Evolutionary conservation across 2,329 filamentous ascomycete species (phyloP), one percentile per base, ranked within the genome.

Genomic region (Rachicladosporium sp.): DNA sequence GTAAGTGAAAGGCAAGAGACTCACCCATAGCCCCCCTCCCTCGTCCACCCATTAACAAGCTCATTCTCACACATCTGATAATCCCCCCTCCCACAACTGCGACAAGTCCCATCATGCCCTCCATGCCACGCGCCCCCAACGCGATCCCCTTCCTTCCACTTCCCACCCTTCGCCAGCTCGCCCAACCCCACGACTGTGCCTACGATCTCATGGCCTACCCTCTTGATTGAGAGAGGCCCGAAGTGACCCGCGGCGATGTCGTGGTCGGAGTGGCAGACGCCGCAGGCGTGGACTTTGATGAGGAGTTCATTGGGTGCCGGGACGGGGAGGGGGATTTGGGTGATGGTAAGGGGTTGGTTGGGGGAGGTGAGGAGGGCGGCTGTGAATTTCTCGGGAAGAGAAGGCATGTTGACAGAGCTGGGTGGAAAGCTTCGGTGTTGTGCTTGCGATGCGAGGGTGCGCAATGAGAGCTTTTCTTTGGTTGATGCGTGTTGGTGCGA

Each of bases 91-190:
- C 71, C 69, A 61, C 82, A 88, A 9, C 70, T 54, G 23, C 68
- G 69, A 63, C 82, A 88, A 1, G 62, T 63, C 2, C 60, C 59
- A 51, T 80, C 76, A 50, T 80, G 76, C 2, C 76, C 77, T 41
- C 79, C 80, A 51, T 83, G 79, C 79, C 80, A 85, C 1, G 70
- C 59, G 0, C 72, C 76, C 8, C 82, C 82, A 4, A 84, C 73
- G 2, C 76, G 67, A 41, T 84, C 78, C 7, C 80, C 80, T 1
- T 73, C 63, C 41, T 72, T 66, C 65, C 79, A 77, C 15, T 65
- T 62, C 40, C 67, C 71, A 2, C 57, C 62, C 0, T 70, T 62
- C 4, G 76, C 75, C 1, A 83, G 57, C 6, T 72, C 71, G 10
- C 35, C 38, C 6, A 39, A 29, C 2, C 42, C 39, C 10, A 74